Percentiles rank a stretch among this genome's conserved stretches.
phyloP scores from a whole-genome alignment of 129 eudicot genomes.

The Oenanthe sinensis region DNA sequence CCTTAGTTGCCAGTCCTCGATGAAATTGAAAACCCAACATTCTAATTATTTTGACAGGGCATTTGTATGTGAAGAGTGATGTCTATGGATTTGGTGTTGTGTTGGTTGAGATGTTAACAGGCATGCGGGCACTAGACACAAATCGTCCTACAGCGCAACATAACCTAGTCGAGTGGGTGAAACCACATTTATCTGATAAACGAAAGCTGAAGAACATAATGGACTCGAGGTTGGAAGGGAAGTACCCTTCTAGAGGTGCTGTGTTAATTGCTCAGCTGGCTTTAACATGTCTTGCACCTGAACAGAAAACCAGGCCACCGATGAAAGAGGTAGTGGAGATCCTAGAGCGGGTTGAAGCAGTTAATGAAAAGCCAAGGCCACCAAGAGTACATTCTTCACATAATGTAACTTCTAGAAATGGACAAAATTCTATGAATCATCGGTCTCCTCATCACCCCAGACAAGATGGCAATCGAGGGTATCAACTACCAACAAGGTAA shows the following conservation, averaged over 20 bases:
- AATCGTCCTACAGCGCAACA: constrained; percentile 55
- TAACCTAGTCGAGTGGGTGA: constrained; percentile 62
- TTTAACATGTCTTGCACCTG: constrained; percentile 51
- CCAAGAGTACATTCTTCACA: constrained; percentile 37
- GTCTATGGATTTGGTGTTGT: constrained; percentile 92
- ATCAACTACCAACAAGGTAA: constrained; percentile 25
- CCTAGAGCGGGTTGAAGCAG: constrained; percentile 35
- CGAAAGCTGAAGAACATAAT: constrained; percentile 59
- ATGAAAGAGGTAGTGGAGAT: constrained; percentile 72
- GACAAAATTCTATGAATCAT: constrained; percentile 25
- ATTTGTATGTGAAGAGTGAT: constrained; percentile 82
- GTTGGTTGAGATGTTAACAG: constrained; percentile 75
- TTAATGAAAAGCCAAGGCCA: constrained; percentile 48
- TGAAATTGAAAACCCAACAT: constrained; percentile 2
- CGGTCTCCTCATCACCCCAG: constrained; percentile 31
- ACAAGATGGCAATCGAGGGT: constrained; percentile 22
- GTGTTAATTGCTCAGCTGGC: constrained; percentile 63
- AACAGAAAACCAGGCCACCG: constrained; percentile 58
- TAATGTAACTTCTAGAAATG: constrained; percentile 21
- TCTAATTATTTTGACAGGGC: constrained; percentile 45
- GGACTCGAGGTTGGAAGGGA: constrained; percentile 80
- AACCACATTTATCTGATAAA: constrained; percentile 55
- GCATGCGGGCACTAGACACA: constrained; percentile 61
- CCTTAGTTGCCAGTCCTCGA: neutral
- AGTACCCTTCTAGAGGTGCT: constrained; percentile 70